phyloP scores from a whole-genome alignment of 805 yeast species.

The Cyberlindnera meyerae region DNA sequence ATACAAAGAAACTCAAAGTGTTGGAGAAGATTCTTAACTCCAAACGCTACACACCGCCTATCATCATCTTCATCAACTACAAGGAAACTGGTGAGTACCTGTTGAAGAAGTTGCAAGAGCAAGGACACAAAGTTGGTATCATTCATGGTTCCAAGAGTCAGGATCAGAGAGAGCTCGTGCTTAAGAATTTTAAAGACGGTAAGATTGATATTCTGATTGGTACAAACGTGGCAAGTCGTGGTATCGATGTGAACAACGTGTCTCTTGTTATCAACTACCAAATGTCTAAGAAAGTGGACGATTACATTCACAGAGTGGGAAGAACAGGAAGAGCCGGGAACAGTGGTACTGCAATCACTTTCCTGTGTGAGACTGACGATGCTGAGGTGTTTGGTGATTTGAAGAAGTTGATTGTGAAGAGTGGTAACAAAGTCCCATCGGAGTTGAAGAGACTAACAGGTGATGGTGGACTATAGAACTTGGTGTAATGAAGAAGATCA shows the following conservation, averaged over 20 bases:
- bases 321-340: slow-evolving; percentile 96
- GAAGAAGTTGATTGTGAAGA: slow-evolving; percentile 19
- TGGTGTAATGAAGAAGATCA: background rate
- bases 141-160: slow-evolving; percentile 89
- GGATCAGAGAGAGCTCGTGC: slow-evolving; percentile 76
- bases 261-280: slow-evolving; percentile 83
- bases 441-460: slow-evolving; percentile 17
- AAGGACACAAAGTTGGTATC: slow-evolving; percentile 48
- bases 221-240: slow-evolving; percentile 95
- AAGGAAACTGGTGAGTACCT: slow-evolving; percentile 69
- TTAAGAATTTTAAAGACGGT: slow-evolving; percentile 52
- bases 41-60: slow-evolving; percentile 41
- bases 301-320: slow-evolving; percentile 89
- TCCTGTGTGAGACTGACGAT: slow-evolving; percentile 70
- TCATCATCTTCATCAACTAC: slow-evolving; percentile 78
- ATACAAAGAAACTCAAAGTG: slow-evolving; percentile 40
- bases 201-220: slow-evolving; percentile 68
- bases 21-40: slow-evolving; percentile 35
- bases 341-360: slow-evolving; percentile 70
- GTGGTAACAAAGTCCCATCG: slow-evolving; percentile 20
- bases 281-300: slow-evolving; percentile 73
- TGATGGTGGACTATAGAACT: background rate
- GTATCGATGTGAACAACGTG: slow-evolving; percentile 86
- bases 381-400: slow-evolving; percentile 29
- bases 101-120: slow-evolving; percentile 42